Conservation (phyloP, 164 flowering plant species). For the Aristolochia californica region DNA sequence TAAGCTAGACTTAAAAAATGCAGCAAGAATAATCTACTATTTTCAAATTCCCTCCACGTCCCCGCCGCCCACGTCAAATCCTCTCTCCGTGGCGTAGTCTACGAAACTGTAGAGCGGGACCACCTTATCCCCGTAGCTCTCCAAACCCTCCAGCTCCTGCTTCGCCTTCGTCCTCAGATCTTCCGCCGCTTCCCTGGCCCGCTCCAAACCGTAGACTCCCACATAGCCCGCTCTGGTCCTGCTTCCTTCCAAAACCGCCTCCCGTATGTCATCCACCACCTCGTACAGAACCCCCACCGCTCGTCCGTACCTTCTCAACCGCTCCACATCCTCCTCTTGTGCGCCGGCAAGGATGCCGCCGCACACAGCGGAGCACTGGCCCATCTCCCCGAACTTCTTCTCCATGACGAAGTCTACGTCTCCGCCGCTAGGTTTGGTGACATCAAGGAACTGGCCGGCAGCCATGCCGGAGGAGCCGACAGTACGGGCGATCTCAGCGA, state of each 20-base stretch:
- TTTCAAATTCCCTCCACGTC: background rate
- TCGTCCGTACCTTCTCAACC: constrained; percentile 66
- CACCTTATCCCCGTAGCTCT: constrained; percentile 50
- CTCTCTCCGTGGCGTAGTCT: constrained; percentile 78
- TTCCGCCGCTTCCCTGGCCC: constrained; percentile 59
- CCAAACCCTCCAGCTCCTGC: constrained; percentile 51
- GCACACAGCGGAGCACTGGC: constrained; percentile 86
- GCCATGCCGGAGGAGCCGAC: constrained; percentile 98
- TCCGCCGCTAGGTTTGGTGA: constrained; percentile 23
- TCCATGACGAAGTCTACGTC: constrained; percentile 60
- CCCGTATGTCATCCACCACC: constrained; percentile 66
- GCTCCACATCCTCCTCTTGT: constrained; percentile 47
- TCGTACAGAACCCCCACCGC: constrained; percentile 80
- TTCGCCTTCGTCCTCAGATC: constrained; percentile 57
- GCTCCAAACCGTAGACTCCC: constrained; percentile 52
- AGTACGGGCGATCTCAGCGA: constrained; percentile 73
- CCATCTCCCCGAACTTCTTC: constrained; percentile 87
- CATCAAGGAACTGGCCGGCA: constrained; percentile 80
- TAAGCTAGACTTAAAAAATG: no score
- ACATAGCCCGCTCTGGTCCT: constrained; percentile 38
- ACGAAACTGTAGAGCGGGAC: constrained; percentile 72
- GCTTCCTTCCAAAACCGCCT: constrained; percentile 17
- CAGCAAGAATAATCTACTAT: background rate
- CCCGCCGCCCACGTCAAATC: constrained; percentile 34
- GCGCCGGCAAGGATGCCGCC: constrained; percentile 85